Evolutionary conservation across 1,284 basidiomycete genomes (phyloP).

Genomic region (Stereum hirsutum): DNA sequence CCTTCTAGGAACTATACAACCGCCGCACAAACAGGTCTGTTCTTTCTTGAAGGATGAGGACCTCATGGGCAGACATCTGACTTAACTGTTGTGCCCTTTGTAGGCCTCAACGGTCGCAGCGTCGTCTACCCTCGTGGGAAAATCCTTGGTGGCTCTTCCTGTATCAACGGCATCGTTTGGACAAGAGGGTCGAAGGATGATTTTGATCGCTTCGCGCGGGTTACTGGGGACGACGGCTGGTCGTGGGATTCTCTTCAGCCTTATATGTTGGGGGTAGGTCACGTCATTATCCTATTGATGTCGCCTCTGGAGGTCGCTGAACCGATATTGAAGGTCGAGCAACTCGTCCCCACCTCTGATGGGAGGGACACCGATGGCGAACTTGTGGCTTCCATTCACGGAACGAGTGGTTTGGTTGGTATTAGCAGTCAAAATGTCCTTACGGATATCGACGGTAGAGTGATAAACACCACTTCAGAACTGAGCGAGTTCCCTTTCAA

Average conservation of each 20-base stretch:
- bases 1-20: conserved; percentile 22
- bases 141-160: conserved; percentile 28
- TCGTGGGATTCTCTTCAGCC: conserved; percentile 18
- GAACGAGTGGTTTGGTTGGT: conserved; percentile 19
- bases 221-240: conserved; percentile 22
- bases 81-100: neutral
- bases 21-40: conserved; percentile 21
- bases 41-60: neutral
- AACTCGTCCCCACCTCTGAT: conserved; percentile 19
- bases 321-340: conserved; percentile 19
- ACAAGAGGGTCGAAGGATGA: conserved; percentile 21
- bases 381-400: conserved; percentile 21
- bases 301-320: neutral
- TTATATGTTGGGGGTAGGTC: conserved; percentile 20
- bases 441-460: conserved; percentile 15
- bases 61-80: neutral
- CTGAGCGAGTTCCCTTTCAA: conserved; percentile 22
- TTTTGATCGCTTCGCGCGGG: conserved; percentile 17
- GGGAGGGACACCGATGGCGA: conserved; percentile 20
- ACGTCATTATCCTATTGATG: neutral
- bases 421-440: conserved; percentile 21
- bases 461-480: conserved; percentile 14
- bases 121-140: conserved; percentile 24
- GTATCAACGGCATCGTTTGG: conserved; percentile 17
- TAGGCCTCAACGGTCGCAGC: conserved; percentile 16